Evolutionary conservation across 768 basidiomycete genomes (phyloP), one percentile per base, ranked within the genome.

Genomic region (Podaxis rugospora): DNA sequence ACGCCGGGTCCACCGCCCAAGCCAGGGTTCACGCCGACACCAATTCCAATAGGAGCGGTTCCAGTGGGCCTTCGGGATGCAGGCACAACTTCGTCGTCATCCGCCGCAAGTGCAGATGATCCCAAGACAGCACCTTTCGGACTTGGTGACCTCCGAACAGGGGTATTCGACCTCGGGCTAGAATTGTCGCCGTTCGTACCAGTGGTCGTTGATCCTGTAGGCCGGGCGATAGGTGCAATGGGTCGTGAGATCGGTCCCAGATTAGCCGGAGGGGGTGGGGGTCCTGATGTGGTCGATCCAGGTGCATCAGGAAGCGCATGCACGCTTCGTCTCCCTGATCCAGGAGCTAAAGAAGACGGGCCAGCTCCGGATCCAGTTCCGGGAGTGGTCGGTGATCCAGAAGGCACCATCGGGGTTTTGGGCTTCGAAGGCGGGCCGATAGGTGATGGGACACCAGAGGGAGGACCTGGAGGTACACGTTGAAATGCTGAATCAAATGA

Each of bases 51-150:
- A 1, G 70, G 69, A 23, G 68, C 39, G 42, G 64, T 51, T 66
- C 66, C 70, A 9, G 69, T 74, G 42, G 70, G 75, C 51, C 83
- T 71, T 39, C 82, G 75, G 5, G 79, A 78, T 16, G 80, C 73
- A 42, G 79, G 73, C 9, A 92, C 82, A 10, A 92, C 87, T 68
- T 92, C 90, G 69, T 93, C 91, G 62, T 90, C 90, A 62, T 91
- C 90, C 13, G 89, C 83, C 2, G 86, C 83, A 18, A 92, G 79
- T 18, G 91, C 90, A 4, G 88, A 88, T 13, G 90, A 92, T 11
- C 91, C 91, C 5, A 90, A 75, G 5, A 92, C 76, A 37, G 86
- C 74, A 42, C 85, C 85, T 68, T 91, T 92, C 1, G 82, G 81
- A 65, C 80, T 82, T 5, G 81, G 80, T 25, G 78, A 79, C 11